Percentiles rank a stretch among this genome's conserved stretches.
phyloP scores from a whole-genome alignment of 2,329 filamentous ascomycete species.

The Pseudogymnoascus sp. region DNA sequence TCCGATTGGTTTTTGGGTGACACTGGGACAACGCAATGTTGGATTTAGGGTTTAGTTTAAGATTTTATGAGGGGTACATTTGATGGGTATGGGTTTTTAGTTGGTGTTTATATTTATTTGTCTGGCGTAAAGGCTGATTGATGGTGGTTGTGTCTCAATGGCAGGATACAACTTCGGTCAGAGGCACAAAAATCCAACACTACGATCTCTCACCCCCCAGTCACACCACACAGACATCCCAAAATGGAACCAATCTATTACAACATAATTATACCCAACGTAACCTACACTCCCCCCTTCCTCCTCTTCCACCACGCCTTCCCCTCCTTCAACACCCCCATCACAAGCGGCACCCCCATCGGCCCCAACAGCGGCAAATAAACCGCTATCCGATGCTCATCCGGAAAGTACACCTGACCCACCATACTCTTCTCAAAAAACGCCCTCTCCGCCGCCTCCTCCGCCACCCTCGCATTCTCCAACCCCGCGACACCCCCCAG shows the following conservation, averaged over 20 bases:
- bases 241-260: conserved; percentile 1
- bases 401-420: conserved; percentile 94
- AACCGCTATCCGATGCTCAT: conserved; percentile 96
- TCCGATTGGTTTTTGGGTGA: background rate
- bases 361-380: conserved; percentile 89
- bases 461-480: conserved; percentile 73
- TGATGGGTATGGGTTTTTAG: background rate
- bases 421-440: conserved; percentile 99
- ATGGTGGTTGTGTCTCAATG: background rate
- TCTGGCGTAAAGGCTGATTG: background rate
- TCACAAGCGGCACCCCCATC: conserved; percentile 79
- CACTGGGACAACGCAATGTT: background rate
- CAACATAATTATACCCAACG: background rate
- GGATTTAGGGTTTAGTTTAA: background rate
- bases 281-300: conserved; percentile 9
- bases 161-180: too few relatives aligned
- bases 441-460: conserved; percentile 81
- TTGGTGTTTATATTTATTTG: background rate
- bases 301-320: conserved; percentile 38
- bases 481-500: conserved; percentile 62
- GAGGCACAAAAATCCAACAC: background rate
- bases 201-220: background rate
- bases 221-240: background rate
- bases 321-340: conserved; percentile 76
- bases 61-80: background rate